Percentiles rank a stretch among this genome's conserved stretches.
Evolutionary conservation across 352 stramenopile species (phyloP).

Genomic region (Pythium angustatum): DNA sequence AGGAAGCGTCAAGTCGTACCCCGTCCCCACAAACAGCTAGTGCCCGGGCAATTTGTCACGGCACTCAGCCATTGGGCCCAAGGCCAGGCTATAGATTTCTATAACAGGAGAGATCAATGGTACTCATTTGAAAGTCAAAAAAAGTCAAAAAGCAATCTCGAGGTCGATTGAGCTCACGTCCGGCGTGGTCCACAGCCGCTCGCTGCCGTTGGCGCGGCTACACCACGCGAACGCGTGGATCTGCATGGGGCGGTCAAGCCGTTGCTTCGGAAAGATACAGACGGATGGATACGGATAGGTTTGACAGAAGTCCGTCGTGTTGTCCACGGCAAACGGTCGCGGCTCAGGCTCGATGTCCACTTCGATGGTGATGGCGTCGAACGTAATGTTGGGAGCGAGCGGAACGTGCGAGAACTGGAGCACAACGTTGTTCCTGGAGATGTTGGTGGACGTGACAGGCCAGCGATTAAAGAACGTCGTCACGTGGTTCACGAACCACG

Average conservation of each 20-base stretch:
- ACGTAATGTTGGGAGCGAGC: not conserved
- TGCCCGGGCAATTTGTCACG: too few relatives aligned
- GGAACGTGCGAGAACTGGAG: constrained; percentile 11
- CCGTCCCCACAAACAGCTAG: too few relatives aligned
- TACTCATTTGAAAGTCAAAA: too few relatives aligned
- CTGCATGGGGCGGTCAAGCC: not conserved
- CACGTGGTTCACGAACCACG: constrained; percentile 1
- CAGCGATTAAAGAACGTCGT: not conserved
- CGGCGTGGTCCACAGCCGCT: not conserved
- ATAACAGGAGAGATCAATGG: too few relatives aligned
- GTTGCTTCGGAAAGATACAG: not conserved
- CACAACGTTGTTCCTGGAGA: constrained; percentile 9
- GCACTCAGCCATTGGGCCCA: too few relatives aligned
- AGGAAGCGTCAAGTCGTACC: too few relatives aligned
- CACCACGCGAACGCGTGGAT: constrained; percentile 6
- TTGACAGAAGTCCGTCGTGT: constrained; percentile 27
- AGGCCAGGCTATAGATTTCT: too few relatives aligned
- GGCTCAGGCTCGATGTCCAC: constrained; percentile 16
- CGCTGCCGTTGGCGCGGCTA: not conserved
- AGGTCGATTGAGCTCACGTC: too few relatives aligned
- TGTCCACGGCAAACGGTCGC: constrained; percentile 15
- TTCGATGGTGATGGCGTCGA: constrained; percentile 13
- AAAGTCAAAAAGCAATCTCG: too few relatives aligned
- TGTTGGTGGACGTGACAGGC: constrained; percentile 1
- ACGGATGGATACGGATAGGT: constrained; percentile 3